phyloP scores from a whole-genome alignment of 148 eudicot genomes.

The Persicaria tinctoria region DNA sequence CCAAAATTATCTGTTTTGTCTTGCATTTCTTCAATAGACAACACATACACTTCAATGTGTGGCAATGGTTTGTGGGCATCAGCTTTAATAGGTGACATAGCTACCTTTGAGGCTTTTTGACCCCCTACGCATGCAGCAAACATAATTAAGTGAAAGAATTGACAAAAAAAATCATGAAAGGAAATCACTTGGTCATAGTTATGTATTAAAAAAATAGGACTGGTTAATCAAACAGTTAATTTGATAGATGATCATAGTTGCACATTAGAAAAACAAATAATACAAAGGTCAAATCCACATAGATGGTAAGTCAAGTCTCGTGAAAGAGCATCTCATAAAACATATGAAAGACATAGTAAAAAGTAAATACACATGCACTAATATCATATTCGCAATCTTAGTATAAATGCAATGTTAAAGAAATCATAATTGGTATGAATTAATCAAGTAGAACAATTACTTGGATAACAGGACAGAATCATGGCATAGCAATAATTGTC shows the following conservation, averaged over 20 bases:
- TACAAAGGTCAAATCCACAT: background rate
- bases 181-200: background rate
- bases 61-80: conserved; percentile 44
- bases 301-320: background rate
- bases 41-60: conserved; percentile 40
- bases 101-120: conserved; percentile 33
- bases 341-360: background rate
- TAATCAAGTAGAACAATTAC: background rate
- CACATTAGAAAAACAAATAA: background rate
- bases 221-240: background rate
- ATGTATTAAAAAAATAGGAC: background rate
- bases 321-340: no score
- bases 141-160: background rate
- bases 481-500: conserved; percentile 5
- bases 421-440: background rate
- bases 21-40: conserved; percentile 49
- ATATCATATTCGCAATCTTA: no score
- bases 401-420: background rate
- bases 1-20: conserved; percentile 64
- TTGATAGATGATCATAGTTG: background rate
- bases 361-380: background rate
- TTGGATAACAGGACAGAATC: background rate
- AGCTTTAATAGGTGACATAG: conserved; percentile 28
- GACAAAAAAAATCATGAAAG: background rate
- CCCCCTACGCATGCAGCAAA: conserved; percentile 22